These are phyloP conservation scores for Talaromyces wortmannii DNA, from an alignment of 495 filamentous ascomycete species.

Conservation along the genomic window DNA sequence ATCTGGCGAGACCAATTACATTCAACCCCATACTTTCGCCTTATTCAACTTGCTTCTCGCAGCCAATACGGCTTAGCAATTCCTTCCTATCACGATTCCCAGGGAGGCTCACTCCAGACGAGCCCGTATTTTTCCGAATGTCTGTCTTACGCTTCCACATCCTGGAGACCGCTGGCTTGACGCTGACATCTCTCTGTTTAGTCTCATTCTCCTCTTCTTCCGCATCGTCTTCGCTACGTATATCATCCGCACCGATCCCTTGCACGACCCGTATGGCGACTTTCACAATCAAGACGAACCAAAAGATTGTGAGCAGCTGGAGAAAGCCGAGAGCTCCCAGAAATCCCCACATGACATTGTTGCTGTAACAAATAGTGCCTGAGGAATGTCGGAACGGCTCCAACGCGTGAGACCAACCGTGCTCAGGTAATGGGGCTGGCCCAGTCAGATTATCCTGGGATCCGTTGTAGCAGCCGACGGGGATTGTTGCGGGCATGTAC, in stretches of 20 bases:
- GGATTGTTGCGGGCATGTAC: slow-evolving; percentile 47
- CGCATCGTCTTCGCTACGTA: slow-evolving; percentile 69
- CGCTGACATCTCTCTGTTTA: not conserved
- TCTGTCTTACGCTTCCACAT: not conserved
- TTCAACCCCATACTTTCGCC: too few relatives aligned
- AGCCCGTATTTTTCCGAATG: not conserved
- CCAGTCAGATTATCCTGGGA: slow-evolving; percentile 35
- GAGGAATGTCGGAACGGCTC: slow-evolving; percentile 56
- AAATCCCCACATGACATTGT: slow-evolving; percentile 56
- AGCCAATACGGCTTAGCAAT: slow-evolving; percentile 55
- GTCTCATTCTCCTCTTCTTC: slow-evolving; percentile 22
- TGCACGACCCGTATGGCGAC: slow-evolving; percentile 63
- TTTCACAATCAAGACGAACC: slow-evolving; percentile 71
- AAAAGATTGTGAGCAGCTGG: slow-evolving; percentile 65
- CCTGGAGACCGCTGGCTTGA: not conserved
- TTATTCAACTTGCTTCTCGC: slow-evolving; percentile 38
- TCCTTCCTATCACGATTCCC: slow-evolving; percentile 58
- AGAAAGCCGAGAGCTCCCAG: slow-evolving; percentile 61
- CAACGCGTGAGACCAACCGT: slow-evolving; percentile 47
- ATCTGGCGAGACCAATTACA: too few relatives aligned
- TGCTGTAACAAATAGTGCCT: slow-evolving; percentile 60
- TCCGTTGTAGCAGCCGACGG: slow-evolving; percentile 55
- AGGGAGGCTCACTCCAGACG: slow-evolving; percentile 26
- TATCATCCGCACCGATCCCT: slow-evolving; percentile 67
- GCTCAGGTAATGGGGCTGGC: slow-evolving; percentile 35